A percentile compares a stretch with the other conserved stretches of the same genome.
Evolutionary conservation across 176 grass and related monocot genomes (phyloP).

Genomic region (Raddia distichophylla): DNA sequence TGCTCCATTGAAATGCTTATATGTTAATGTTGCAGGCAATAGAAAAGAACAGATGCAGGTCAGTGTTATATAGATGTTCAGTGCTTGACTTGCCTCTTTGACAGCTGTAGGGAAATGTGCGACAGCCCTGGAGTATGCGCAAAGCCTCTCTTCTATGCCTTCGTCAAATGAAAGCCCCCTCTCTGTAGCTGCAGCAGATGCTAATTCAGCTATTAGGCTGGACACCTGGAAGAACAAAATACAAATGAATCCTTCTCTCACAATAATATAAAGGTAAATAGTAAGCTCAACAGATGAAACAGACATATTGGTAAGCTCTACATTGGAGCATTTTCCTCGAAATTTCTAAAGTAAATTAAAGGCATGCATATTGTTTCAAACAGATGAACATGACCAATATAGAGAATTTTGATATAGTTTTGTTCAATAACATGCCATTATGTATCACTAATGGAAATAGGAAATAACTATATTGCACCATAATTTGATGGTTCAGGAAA

Average conservation of each 20-base stretch:
- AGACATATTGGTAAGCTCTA: neutral
- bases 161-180: constrained; percentile 66
- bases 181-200: constrained; percentile 63
- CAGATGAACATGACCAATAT: neutral
- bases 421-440: neutral
- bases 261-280: too few relatives aligned
- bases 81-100: constrained; percentile 69
- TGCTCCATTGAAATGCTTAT: constrained; percentile 33
- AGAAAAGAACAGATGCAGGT: neutral
- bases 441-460: neutral
- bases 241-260: neutral
- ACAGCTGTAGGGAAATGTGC: constrained; percentile 91
- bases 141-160: constrained; percentile 75
- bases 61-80: neutral
- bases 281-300: too few relatives aligned
- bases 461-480: neutral
- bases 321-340: neutral
- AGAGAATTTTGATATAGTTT: neutral
- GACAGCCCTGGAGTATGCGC: constrained; percentile 86
- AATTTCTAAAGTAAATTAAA: neutral
- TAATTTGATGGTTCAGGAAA: neutral
- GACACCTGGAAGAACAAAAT: constrained; percentile 53
- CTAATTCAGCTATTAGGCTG: constrained; percentile 75
- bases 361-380: neutral
- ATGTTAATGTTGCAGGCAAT: neutral